Evolutionary conservation across 495 filamentous ascomycete species (phyloP).

Genomic region (Lasiosphaeria miniovina): DNA sequence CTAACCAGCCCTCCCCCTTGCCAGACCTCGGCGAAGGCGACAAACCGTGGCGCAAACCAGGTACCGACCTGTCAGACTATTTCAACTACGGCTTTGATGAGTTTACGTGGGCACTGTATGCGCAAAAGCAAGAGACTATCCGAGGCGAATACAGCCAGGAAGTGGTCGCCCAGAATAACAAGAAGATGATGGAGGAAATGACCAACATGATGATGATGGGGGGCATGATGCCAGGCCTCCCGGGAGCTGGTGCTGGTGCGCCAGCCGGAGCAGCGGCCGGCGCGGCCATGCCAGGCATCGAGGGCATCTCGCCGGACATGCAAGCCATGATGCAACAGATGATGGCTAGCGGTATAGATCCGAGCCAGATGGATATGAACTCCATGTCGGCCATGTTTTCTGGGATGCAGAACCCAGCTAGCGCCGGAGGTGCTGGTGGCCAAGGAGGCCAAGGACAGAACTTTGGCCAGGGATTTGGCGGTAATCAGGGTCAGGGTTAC

Average conservation of each 20-base stretch:
- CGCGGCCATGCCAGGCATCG: constrained; percentile 63
- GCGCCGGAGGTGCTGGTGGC: constrained; percentile 37
- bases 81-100: constrained; percentile 99
- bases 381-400: constrained; percentile 50
- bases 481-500: constrained; percentile 52
- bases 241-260: constrained; percentile 5
- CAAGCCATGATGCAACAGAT: constrained; percentile 78
- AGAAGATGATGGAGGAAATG: constrained; percentile 86
- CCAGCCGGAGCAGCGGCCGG: constrained; percentile 33
- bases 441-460: constrained; percentile 49
- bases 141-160: constrained; percentile 62
- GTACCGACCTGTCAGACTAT: constrained; percentile 93
- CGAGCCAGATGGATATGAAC: constrained; percentile 59
- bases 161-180: constrained; percentile 63
- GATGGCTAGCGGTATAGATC: constrained; percentile 81
- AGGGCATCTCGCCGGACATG: constrained; percentile 73
- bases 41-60: constrained; percentile 94
- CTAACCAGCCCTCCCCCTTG: constrained; percentile 9
- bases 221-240: constrained; percentile 54
- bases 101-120: constrained; percentile 96
- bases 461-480: constrained; percentile 47
- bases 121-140: constrained; percentile 77
- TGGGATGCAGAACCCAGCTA: constrained; percentile 41
- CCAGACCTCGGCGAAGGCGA: constrained; percentile 75
- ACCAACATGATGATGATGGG: constrained; percentile 82